Conservation (phyloP, 2,329 filamentous ascomycete genomes). For the Sporothrix schenckii region DNA sequence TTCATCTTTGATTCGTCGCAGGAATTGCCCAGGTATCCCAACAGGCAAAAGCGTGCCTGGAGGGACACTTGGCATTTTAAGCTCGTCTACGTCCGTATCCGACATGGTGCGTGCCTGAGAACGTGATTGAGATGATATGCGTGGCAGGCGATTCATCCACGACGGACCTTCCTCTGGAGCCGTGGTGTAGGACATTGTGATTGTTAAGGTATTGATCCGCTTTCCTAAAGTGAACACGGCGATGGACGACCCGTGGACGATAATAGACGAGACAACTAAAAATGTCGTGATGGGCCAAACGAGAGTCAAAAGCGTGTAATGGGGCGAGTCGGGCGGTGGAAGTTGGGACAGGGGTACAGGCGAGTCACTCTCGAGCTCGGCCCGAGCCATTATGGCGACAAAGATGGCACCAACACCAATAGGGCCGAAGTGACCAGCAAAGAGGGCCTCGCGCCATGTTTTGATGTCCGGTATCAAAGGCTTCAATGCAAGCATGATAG, state of each 20-base stretch:
- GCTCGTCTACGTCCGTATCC: constrained; percentile 69
- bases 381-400: constrained; percentile 85
- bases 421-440: constrained; percentile 95
- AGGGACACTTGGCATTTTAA: constrained; percentile 63
- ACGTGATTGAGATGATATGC: constrained; percentile 67
- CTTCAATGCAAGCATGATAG: constrained; percentile 89
- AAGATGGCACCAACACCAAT: constrained; percentile 98
- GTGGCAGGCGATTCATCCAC: constrained; percentile 92
- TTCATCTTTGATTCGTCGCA: constrained; percentile 82
- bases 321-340: constrained; percentile 57
- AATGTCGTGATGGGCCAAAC: constrained; percentile 98
- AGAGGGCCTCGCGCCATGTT: constrained; percentile 95
- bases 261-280: constrained; percentile 88
- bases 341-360: constrained; percentile 72
- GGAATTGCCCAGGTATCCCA: constrained; percentile 72
- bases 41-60: constrained; percentile 73
- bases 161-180: constrained; percentile 84
- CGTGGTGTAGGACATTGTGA: constrained; percentile 95
- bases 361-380: constrained; percentile 78
- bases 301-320: constrained; percentile 74
- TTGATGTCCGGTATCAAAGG: constrained; percentile 95
- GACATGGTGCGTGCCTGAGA: constrained; percentile 87
- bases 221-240: constrained; percentile 97
- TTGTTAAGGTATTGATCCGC: constrained; percentile 91
- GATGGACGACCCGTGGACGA: constrained; percentile 96